These are phyloP conservation scores for Tetracladium marchalianum DNA, from an alignment of 495 filamentous ascomycete species.

Conservation along the genomic window DNA sequence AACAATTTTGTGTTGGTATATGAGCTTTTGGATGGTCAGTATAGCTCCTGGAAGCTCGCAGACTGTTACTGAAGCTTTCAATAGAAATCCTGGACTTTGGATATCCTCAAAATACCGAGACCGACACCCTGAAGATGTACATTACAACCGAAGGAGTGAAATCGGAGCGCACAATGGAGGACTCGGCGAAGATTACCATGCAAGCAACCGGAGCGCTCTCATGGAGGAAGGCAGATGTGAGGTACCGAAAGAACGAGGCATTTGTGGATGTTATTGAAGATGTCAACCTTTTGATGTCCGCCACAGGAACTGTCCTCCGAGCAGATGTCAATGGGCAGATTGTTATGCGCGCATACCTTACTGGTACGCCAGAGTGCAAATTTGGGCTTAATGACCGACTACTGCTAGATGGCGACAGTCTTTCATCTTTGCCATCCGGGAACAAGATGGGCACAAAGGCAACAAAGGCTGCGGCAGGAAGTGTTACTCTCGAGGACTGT, in stretches of 20 bases:
- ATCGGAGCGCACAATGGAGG: conserved; percentile 82
- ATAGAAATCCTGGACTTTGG: conserved; percentile 98
- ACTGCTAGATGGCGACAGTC: conserved; percentile 70
- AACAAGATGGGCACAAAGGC: conserved; percentile 70
- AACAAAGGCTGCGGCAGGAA: conserved; percentile 89
- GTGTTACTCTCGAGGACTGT: conserved; percentile 94
- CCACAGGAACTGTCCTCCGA: conserved; percentile 85
- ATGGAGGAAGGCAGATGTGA: conserved; percentile 93
- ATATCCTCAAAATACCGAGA: conserved; percentile 98
- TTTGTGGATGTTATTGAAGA: conserved; percentile 99
- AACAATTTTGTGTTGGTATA: conserved; percentile 99
- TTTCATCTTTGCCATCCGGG: conserved; percentile 54
- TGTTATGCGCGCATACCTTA: conserved; percentile 96
- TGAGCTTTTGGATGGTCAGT: conserved; percentile 86
- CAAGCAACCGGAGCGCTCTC: conserved; percentile 96
- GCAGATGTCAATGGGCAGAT: conserved; percentile 98
- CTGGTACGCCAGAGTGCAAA: conserved; percentile 96
- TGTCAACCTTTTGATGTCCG: conserved; percentile 97
- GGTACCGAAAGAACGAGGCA: conserved; percentile 98
- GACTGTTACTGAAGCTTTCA: conserved; percentile 6
- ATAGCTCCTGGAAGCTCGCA: not conserved
- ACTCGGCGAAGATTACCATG: conserved; percentile 96
- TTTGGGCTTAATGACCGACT: conserved; percentile 97
- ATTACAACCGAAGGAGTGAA: conserved; percentile 99
- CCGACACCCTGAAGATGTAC: conserved; percentile 99